A percentile compares a stretch with the other conserved stretches of the same genome.
phyloP scores from a whole-genome alignment of 805 yeast genomes.

The Ogataea nonfermentans region DNA sequence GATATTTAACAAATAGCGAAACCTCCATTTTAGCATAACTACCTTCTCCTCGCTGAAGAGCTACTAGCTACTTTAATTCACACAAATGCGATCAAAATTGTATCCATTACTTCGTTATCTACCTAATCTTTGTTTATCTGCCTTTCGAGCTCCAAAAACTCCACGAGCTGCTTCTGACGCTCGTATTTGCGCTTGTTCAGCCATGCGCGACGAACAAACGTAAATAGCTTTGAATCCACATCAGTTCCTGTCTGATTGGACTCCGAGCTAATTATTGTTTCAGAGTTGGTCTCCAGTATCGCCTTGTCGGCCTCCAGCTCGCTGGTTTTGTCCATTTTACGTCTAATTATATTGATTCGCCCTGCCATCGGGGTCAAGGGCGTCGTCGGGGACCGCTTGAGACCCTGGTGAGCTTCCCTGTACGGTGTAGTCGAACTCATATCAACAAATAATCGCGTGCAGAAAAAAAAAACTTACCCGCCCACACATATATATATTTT shows the following conservation, averaged over 20 bases:
- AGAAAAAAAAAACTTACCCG: slow-evolving; percentile 7
- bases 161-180: slow-evolving; percentile 15
- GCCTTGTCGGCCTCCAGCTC: neutral
- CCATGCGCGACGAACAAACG: slow-evolving; percentile 20
- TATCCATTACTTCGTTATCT: neutral
- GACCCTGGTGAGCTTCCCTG: slow-evolving; percentile 8
- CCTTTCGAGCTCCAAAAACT: slow-evolving; percentile 27
- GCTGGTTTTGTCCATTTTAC: slow-evolving; percentile 18
- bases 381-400: slow-evolving; percentile 34
- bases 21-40: too few species aligned
- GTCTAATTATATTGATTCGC: slow-evolving; percentile 27
- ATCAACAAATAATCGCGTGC: slow-evolving; percentile 12
- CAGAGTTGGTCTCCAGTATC: neutral
- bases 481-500: slow-evolving; percentile 2
- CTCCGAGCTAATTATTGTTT: neutral
- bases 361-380: slow-evolving; percentile 32
- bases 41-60: too few species aligned
- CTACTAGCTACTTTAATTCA: too few species aligned
- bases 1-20: too few species aligned
- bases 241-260: neutral
- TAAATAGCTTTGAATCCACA: slow-evolving; percentile 1
- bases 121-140: neutral
- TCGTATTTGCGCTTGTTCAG: slow-evolving; percentile 13
- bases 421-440: slow-evolving; percentile 12
- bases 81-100: too few species aligned